phyloP scores from a whole-genome alignment of 495 filamentous ascomycete species.

The Diplogelasinospora grovesii region DNA sequence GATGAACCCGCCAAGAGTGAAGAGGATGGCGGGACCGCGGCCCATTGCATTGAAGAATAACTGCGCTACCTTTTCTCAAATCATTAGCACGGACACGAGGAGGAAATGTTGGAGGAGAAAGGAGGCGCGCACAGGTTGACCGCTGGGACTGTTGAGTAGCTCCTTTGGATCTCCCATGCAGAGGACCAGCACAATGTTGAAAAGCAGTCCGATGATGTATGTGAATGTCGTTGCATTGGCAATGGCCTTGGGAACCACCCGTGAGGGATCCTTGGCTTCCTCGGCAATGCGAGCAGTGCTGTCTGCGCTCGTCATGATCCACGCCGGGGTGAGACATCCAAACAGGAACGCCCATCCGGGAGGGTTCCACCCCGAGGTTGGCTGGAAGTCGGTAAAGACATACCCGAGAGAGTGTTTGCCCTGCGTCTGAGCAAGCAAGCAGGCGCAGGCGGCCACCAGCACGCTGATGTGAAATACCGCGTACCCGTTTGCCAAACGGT shows the following conservation, averaged over 20 bases:
- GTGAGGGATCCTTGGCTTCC: slow-evolving; percentile 53
- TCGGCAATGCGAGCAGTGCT: slow-evolving; percentile 46
- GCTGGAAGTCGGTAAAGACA: slow-evolving; percentile 56
- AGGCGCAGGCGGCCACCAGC: slow-evolving; percentile 50
- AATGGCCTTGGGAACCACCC: slow-evolving; percentile 56
- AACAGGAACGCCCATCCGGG: slow-evolving; percentile 63
- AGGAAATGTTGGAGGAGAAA: neutral
- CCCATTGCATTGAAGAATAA: slow-evolving; percentile 59
- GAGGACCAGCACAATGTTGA: slow-evolving; percentile 58
- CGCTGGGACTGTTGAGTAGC: slow-evolving; percentile 40
- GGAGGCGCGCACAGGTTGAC: slow-evolving; percentile 41
- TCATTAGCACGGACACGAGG: neutral
- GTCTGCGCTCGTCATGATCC: slow-evolving; percentile 48
- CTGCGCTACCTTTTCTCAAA: slow-evolving; percentile 39
- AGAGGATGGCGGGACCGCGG: slow-evolving; percentile 51
- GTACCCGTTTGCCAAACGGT: slow-evolving; percentile 58
- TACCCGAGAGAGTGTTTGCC: slow-evolving; percentile 54
- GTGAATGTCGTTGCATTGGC: slow-evolving; percentile 53
- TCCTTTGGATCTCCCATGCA: slow-evolving; percentile 48
- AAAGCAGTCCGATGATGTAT: slow-evolving; percentile 53
- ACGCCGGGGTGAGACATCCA: slow-evolving; percentile 61
- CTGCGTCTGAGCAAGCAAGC: slow-evolving; percentile 51
- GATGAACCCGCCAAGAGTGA: slow-evolving; percentile 52
- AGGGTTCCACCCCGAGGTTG: slow-evolving; percentile 56
- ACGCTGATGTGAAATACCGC: slow-evolving; percentile 60